These are phyloP conservation scores for Dovyalis caffra DNA, from an alignment of 345 rosid species.

Conservation along the genomic window DNA sequence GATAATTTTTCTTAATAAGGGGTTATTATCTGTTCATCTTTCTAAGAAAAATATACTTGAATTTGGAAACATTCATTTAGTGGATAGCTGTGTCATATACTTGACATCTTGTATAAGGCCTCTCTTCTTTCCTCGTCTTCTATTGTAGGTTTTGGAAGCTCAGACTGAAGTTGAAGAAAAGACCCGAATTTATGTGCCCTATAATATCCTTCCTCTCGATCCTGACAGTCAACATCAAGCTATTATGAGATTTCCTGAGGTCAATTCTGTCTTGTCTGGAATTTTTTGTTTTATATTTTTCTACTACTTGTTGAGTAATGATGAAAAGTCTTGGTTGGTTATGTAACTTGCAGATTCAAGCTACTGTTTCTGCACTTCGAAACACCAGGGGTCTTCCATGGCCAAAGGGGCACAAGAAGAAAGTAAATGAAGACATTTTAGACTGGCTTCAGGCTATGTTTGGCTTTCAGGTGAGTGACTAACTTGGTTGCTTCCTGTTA, in stretches of 20 bases:
- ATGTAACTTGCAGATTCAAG: slow-evolving; percentile 66
- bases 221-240: slow-evolving; percentile 98
- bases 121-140: neutral
- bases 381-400: slow-evolving; percentile 98
- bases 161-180: slow-evolving; percentile 90
- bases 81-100: neutral
- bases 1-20: neutral
- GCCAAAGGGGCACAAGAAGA: slow-evolving; percentile 80
- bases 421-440: slow-evolving; percentile 71
- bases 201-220: slow-evolving; percentile 95
- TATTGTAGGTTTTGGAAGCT: slow-evolving; percentile 74
- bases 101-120: neutral
- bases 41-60: neutral
- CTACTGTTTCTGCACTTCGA: slow-evolving; percentile 90
- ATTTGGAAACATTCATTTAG: neutral
- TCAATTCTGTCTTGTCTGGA: slow-evolving; percentile 10
- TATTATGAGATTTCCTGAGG: slow-evolving; percentile 97
- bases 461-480: slow-evolving; percentile 54
- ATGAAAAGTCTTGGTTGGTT: slow-evolving; percentile 6
- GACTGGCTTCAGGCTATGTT: slow-evolving; percentile 67
- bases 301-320: slow-evolving; percentile 5
- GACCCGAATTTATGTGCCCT: slow-evolving; percentile 83
- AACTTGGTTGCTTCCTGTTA: neutral
- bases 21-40: neutral
- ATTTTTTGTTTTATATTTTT: slow-evolving; percentile 3